Conservation (phyloP, 2,329 filamentous ascomycete genomes). For the Colletotrichum karsti region DNA sequence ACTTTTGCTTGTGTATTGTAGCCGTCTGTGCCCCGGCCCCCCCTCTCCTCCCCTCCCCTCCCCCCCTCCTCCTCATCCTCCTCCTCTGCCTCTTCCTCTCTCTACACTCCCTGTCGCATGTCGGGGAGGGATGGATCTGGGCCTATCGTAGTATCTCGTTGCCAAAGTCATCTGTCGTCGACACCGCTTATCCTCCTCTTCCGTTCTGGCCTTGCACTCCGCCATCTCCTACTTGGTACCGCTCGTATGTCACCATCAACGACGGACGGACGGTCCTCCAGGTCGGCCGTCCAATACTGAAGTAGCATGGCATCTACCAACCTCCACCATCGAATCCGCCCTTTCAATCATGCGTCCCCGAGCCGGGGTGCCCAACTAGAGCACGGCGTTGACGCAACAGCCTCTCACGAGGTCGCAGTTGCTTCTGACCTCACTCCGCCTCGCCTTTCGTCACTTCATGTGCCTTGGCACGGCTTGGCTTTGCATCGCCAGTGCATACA, state of each 20-base stretch:
- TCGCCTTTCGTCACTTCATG: not conserved
- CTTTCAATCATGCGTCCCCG: not conserved
- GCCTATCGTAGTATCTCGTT: not conserved
- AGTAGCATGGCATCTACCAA: no score
- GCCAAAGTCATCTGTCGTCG: not conserved
- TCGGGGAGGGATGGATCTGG: no score
- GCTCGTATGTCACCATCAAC: no score
- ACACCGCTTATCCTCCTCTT: not conserved
- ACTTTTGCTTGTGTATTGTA: not conserved
- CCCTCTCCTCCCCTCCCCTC: not conserved
- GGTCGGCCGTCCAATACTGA: not conserved
- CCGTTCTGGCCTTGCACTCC: not conserved
- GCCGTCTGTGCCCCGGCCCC: not conserved
- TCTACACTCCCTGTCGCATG: not conserved
- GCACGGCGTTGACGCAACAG: conserved; percentile 5
- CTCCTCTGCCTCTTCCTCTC: not conserved
- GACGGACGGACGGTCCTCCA: not conserved
- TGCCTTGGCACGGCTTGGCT: not conserved
- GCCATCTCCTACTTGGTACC: not conserved
- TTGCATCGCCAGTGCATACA: not conserved
- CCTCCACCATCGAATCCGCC: not conserved
- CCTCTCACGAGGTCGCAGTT: not conserved
- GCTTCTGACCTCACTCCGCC: not conserved
- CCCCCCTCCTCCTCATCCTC: not conserved
- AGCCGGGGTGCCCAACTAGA: not conserved